Conservation (phyloP, 2,329 filamentous ascomycete genomes). For the Exutisphaerella laricina region DNA sequence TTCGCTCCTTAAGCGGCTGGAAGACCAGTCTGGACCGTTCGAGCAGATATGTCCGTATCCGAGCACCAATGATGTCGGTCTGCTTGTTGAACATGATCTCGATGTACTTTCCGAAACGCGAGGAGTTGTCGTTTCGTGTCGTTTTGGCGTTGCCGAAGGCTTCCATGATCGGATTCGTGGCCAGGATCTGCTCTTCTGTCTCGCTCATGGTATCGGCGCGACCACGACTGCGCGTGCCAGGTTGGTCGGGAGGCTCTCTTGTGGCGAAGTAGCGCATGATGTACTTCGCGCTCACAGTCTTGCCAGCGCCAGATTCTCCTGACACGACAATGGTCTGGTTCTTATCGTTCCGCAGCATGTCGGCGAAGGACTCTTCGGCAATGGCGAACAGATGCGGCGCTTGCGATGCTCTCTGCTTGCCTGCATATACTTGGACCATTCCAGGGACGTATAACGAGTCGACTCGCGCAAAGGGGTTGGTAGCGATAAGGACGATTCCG, state of each 20-base stretch:
- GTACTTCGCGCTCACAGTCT: constrained; percentile 99
- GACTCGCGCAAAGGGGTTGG: constrained; percentile 94
- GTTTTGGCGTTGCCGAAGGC: constrained; percentile 99
- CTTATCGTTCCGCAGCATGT: constrained; percentile 92
- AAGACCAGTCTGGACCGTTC: constrained; percentile 95
- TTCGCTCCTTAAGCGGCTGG: constrained; percentile 93
- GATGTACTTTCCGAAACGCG: constrained; percentile 98
- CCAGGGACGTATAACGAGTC: constrained; percentile 97
- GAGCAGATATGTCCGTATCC: constrained; percentile 91
- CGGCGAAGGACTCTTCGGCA: constrained; percentile 96
- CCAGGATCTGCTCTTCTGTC: constrained; percentile 96
- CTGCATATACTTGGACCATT: constrained; percentile 99
- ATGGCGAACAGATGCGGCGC: constrained; percentile 98
- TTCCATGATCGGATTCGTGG: constrained; percentile 99
- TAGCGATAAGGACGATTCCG: constrained; percentile 96
- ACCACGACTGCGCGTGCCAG: constrained; percentile 70
- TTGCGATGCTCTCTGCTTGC: constrained; percentile 92
- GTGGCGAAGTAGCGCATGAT: constrained; percentile 99
- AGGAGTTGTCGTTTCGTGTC: constrained; percentile 99
- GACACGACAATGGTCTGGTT: constrained; percentile 99
- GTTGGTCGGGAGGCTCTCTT: constrained; percentile 85
- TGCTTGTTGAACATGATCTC: constrained; percentile 98
- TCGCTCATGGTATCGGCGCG: constrained; percentile 80
- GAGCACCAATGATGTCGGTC: constrained; percentile 95
- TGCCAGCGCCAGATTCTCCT: constrained; percentile 95